Base-by-base conservation (phyloP, 805 yeast genomes). In the Lachancea cidri region DNA sequence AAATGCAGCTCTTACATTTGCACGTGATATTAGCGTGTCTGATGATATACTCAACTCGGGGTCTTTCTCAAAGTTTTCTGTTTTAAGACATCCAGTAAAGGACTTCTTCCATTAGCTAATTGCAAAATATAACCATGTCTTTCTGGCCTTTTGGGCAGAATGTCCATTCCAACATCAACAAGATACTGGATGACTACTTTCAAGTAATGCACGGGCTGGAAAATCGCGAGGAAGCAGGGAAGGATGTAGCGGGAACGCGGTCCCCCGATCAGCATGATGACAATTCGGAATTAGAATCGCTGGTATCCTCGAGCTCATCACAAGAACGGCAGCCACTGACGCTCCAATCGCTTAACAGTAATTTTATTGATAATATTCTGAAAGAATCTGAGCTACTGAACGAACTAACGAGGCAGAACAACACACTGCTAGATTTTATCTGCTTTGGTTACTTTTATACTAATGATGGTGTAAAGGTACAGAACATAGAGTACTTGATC, bases 111-210 rank as follows among this genome's bases (percentile, higher is more conserved):
- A 11, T 22, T 22, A 22, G 11, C 11, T 22, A 7, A 22, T 22
- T 22, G 27, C 7, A 22, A 22, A n/a, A 15, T 17, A 32, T 11
- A 25, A 47, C 20, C 18, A 68, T 69, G 73, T 67, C 74, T 15
- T 63, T 64, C 48, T 70, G 74, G 74, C 72, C 72, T 16, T 68
- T 68, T 53, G 71, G 70, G 55, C 68, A 65, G 50, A 60, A 57
- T 46, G 48, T 51, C 25, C 55, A 53, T 29, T 58, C 69, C 24
- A 60, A 65, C 41, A 60, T 68, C 24, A 65, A 60, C 47, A 62
- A 63, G 48, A 59, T 67, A n/a, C 54, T 72, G 44, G 73, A 66
- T 33, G 66, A 65, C 22, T 69, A 69, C 46, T 66, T 65, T 47
- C 55, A 54, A 22, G 51, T 57, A 5, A 40, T 60, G 30, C 57